Percentiles rank a stretch among this genome's conserved stretches.
phyloP scores from a whole-genome alignment of 345 rosid species.

The Heritiera fomes region DNA sequence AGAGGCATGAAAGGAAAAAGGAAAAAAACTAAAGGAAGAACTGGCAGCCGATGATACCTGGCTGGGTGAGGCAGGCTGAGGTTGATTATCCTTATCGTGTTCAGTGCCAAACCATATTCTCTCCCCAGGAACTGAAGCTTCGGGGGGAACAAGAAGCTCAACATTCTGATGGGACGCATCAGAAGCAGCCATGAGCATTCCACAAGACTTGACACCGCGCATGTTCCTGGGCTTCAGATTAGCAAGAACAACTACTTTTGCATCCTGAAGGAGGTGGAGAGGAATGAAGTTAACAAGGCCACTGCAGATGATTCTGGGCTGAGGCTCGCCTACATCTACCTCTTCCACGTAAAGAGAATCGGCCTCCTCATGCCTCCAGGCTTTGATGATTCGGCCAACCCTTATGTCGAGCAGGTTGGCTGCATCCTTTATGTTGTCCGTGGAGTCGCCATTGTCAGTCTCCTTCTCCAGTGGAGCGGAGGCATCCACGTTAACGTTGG shows the following conservation, averaged over 20 bases:
- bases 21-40: neutral
- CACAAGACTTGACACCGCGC: slow-evolving; percentile 91
- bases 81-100: slow-evolving; percentile 53
- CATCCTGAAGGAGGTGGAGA: slow-evolving; percentile 64
- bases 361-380: slow-evolving; percentile 94
- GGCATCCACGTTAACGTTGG: slow-evolving; percentile 11
- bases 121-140: slow-evolving; percentile 70
- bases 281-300: slow-evolving; percentile 87
- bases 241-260: slow-evolving; percentile 77
- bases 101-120: slow-evolving; percentile 81
- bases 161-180: slow-evolving; percentile 75
- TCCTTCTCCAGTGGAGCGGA: neutral
- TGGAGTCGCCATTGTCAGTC: slow-evolving; percentile 4
- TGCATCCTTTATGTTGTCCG: slow-evolving; percentile 41
- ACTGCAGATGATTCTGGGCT: slow-evolving; percentile 84
- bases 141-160: slow-evolving; percentile 81
- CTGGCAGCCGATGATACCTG: slow-evolving; percentile 45
- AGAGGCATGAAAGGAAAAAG: neutral
- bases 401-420: slow-evolving; percentile 78
- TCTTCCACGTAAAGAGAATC: slow-evolving; percentile 92
- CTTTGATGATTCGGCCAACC: slow-evolving; percentile 79
- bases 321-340: slow-evolving; percentile 80
- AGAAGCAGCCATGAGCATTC: slow-evolving; percentile 92
- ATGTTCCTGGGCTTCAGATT: slow-evolving; percentile 90
- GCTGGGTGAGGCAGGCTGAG: slow-evolving; percentile 65